Conservation (phyloP, 164 flowering plant species). For the Stephania cephalantha region DNA sequence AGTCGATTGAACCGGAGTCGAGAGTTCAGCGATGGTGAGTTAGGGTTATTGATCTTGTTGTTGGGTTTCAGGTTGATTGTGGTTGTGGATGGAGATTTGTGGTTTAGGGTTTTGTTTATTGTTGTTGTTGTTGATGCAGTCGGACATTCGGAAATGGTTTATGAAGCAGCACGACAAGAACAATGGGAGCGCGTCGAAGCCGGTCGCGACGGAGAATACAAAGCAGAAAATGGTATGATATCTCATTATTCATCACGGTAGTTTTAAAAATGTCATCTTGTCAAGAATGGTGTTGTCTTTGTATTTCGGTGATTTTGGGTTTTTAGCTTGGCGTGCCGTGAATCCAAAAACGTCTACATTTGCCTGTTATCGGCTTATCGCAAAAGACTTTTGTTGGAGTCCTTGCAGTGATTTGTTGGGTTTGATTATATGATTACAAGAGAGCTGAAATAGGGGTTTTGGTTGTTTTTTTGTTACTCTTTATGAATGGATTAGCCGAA, state of each 20-base stretch:
- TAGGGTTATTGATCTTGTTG: slow-evolving; percentile 5
- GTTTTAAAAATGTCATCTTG: neutral
- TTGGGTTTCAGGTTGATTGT: neutral
- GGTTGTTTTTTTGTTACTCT: neutral
- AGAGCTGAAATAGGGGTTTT: neutral
- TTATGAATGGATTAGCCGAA: too few species aligned
- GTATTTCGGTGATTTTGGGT: neutral
- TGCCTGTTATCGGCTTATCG: neutral
- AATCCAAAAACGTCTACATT: neutral
- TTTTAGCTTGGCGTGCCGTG: neutral
- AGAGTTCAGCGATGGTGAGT: slow-evolving; percentile 18
- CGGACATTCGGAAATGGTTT: slow-evolving; percentile 93
- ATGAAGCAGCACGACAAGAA: slow-evolving; percentile 63
- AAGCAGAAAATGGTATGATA: slow-evolving; percentile 31
- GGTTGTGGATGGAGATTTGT: neutral
- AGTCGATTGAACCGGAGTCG: too few species aligned
- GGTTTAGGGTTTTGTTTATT: neutral
- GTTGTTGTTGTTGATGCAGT: slow-evolving; percentile 15
- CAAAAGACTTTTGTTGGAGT: neutral
- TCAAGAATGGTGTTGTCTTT: neutral
- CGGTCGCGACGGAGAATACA: slow-evolving; percentile 17
- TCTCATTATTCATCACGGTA: neutral
- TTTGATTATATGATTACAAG: neutral
- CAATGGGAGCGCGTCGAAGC: slow-evolving; percentile 41
- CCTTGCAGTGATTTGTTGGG: neutral